Percentiles rank a stretch among this genome's conserved stretches.
Evolutionary conservation across 2,329 filamentous ascomycete species (phyloP).

Genomic region (Amylocarpus encephaloides): DNA sequence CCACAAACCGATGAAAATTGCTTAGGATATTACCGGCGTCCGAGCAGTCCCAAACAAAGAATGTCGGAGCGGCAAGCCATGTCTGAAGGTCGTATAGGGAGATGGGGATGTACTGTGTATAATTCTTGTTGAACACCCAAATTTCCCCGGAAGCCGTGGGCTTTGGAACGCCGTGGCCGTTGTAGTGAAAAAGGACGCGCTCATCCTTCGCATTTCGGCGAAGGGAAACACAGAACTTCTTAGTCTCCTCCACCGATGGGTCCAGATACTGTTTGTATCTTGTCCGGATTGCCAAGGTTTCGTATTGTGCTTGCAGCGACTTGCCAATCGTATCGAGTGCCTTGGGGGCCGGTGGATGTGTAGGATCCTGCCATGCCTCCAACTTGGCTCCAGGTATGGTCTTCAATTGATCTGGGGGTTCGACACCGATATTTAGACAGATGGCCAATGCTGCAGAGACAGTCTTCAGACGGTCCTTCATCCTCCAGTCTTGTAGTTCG

Average conservation of each 20-base stretch:
- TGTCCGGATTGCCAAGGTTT: conserved; percentile 90
- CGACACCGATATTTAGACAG: conserved; percentile 94
- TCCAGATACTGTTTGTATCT: conserved; percentile 96
- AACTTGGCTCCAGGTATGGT: conserved; percentile 89
- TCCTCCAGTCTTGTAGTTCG: conserved; percentile 87
- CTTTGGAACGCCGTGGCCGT: conserved; percentile 93
- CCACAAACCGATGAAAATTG: conserved; percentile 90
- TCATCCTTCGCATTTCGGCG: conserved; percentile 93
- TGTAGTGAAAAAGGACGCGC: conserved; percentile 95
- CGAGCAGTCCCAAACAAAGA: conserved; percentile 97
- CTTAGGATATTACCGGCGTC: conserved; percentile 92
- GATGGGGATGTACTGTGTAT: conserved; percentile 97
- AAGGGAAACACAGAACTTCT: conserved; percentile 88
- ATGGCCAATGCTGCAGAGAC: conserved; percentile 91
- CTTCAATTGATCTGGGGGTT: conserved; percentile 94
- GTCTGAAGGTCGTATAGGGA: conserved; percentile 91
- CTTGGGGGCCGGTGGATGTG: conserved; percentile 71
- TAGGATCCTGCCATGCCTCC: conserved; percentile 95
- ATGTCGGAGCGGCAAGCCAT: conserved; percentile 90
- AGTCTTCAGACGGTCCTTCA: conserved; percentile 93
- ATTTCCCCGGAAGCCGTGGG: conserved; percentile 94
- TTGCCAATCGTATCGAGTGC: conserved; percentile 93
- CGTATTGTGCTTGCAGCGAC: conserved; percentile 91
- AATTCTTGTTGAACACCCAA: conserved; percentile 99
- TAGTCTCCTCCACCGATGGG: conserved; percentile 93